Evolutionary conservation across 495 filamentous ascomycete genomes (phyloP).

Genomic region (Parathielavia hyrcaniae): DNA sequence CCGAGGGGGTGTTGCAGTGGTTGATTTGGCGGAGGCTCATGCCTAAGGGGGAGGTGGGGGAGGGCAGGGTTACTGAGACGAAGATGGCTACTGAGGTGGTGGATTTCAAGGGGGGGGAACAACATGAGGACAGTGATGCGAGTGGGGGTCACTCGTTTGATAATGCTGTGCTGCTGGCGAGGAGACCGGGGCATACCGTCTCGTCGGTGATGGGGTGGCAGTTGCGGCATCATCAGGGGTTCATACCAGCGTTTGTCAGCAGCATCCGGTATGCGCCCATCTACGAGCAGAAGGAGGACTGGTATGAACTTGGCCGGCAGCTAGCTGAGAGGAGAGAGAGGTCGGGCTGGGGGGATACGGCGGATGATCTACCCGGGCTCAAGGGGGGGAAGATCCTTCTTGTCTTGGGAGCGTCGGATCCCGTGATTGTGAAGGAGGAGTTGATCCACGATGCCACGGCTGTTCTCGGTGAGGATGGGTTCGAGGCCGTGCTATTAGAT

Average conservation of each 20-base stretch:
- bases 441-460: conserved; percentile 42
- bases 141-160: conserved; percentile 37
- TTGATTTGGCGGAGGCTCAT: conserved; percentile 53
- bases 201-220: conserved; percentile 51
- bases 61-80: conserved; percentile 23
- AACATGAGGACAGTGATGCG: conserved; percentile 29
- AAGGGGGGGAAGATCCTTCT: conserved; percentile 46
- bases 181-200: conserved; percentile 36
- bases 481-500: conserved; percentile 44
- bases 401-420: conserved; percentile 48
- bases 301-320: conserved; percentile 50
- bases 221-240: conserved; percentile 49
- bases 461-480: conserved; percentile 38
- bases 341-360: conserved; percentile 9
- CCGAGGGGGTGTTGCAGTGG: conserved; percentile 48
- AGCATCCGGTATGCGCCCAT: conserved; percentile 50
- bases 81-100: conserved; percentile 29
- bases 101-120: conserved; percentile 17
- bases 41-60: conserved; percentile 13
- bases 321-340: conserved; percentile 40
- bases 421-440: conserved; percentile 50
- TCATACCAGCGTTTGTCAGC: conserved; percentile 50
- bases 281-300: conserved; percentile 51
- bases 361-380: conserved; percentile 31
- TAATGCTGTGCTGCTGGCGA: conserved; percentile 38